Conservation (phyloP, 495 filamentous ascomycete species). For the Lasiosphaeria miniovina region DNA sequence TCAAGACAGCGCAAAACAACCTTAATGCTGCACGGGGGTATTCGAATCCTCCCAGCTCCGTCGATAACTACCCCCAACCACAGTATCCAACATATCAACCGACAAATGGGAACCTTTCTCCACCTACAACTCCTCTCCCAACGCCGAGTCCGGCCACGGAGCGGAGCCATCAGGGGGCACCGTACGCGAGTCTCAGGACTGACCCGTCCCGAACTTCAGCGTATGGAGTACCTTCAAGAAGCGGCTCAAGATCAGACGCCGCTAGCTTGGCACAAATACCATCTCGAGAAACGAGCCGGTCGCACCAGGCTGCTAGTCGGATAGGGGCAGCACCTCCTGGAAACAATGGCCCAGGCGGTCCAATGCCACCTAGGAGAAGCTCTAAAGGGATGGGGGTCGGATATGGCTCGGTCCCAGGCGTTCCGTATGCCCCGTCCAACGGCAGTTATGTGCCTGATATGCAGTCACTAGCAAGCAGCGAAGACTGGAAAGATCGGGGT, state of each 20-base stretch:
- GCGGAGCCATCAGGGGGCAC: conserved; percentile 36
- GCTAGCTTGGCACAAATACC: conserved; percentile 63
- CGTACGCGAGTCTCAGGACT: conserved; percentile 55
- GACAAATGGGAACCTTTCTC: conserved; percentile 10
- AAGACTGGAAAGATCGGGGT: conserved; percentile 94
- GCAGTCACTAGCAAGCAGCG: conserved; percentile 65
- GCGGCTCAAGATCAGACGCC: conserved; percentile 60
- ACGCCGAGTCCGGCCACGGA: conserved; percentile 18
- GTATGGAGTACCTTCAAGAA: conserved; percentile 52
- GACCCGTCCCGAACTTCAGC: conserved; percentile 64
- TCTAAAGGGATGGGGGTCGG: conserved; percentile 59
- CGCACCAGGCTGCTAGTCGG: conserved; percentile 56
- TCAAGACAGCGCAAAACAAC: conserved; percentile 33
- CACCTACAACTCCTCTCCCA: conserved; percentile 8
- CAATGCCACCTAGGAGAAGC: conserved; percentile 63
- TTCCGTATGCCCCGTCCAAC: conserved; percentile 33
- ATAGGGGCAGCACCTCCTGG: conserved; percentile 45
- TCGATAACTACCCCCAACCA: conserved; percentile 44
- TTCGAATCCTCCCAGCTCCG: conserved; percentile 40
- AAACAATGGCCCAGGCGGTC: conserved; percentile 51
- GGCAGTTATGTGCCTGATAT: conserved; percentile 59
- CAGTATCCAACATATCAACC: conserved; percentile 37
- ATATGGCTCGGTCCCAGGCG: conserved; percentile 41
- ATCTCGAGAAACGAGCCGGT: conserved; percentile 67
- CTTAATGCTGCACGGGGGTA: conserved; percentile 28